These are phyloP conservation scores for Tremellales sp. DNA, from an alignment of 1,284 basidiomycete genomes.

Conservation along the genomic window DNA sequence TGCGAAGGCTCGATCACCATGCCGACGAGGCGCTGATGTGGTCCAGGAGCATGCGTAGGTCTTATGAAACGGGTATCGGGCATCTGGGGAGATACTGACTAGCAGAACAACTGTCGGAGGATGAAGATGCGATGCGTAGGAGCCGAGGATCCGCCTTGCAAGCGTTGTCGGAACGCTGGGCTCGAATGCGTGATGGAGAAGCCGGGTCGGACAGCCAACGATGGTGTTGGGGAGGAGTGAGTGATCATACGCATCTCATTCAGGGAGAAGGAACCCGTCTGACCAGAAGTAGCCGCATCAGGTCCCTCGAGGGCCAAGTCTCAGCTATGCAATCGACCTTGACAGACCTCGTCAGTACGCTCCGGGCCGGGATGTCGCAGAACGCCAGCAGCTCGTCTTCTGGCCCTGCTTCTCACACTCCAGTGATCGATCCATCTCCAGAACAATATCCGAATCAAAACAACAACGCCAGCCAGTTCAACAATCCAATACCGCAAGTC, in stretches of 20 bases:
- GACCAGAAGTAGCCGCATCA: conserved; percentile 65
- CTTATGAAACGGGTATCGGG: not conserved
- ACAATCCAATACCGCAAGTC: not conserved
- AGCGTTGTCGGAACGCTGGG: conserved; percentile 77
- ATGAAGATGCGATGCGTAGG: conserved; percentile 61
- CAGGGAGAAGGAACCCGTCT: not conserved
- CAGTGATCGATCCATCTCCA: not conserved
- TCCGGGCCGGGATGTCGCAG: conserved; percentile 29
- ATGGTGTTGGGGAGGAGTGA: conserved; percentile 70
- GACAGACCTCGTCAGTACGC: conserved; percentile 64
- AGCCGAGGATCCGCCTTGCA: conserved; percentile 89
- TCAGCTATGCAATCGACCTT: conserved; percentile 74
- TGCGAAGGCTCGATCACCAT: not conserved
- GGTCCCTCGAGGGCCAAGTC: conserved; percentile 77
- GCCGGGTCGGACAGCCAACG: conserved; percentile 62
- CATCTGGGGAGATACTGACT: not conserved
- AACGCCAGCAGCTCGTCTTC: not conserved
- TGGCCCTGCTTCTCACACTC: too few relatives aligned
- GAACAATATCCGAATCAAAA: not conserved
- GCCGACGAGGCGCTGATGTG: not conserved
- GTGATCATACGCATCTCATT: conserved; percentile 47
- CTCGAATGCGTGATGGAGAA: conserved; percentile 89
- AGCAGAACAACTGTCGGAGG: conserved; percentile 45
- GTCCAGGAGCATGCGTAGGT: conserved; percentile 41
- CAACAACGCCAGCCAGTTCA: not conserved